Evolutionary conservation across 2,329 filamentous ascomycete species (phyloP).

Genomic region (Alternaria sp.): DNA sequence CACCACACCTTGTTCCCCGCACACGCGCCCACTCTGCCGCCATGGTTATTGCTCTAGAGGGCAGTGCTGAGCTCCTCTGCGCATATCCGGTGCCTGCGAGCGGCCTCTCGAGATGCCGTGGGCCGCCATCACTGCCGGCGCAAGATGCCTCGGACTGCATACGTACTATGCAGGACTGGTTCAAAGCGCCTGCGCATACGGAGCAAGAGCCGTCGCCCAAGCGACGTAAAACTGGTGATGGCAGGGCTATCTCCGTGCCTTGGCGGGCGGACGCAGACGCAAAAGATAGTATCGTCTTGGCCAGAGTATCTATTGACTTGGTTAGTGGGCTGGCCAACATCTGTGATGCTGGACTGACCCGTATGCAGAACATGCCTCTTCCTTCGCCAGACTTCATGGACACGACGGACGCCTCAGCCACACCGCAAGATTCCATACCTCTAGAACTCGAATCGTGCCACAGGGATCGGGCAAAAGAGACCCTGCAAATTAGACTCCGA

Average conservation of each 20-base stretch:
- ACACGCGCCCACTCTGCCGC: background rate
- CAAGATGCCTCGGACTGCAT: constrained; percentile 19
- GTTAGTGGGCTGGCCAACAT: constrained; percentile 19
- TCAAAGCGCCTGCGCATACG: constrained; percentile 13
- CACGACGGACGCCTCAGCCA: background rate
- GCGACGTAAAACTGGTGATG: constrained; percentile 32
- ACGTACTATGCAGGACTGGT: constrained; percentile 20
- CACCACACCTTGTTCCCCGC: background rate
- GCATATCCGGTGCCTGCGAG: background rate
- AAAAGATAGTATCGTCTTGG: constrained; percentile 37
- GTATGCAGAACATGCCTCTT: constrained; percentile 4
- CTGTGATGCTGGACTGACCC: constrained; percentile 6
- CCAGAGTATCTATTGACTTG: constrained; percentile 32
- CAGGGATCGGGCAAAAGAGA: constrained; percentile 2
- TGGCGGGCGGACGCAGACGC: constrained; percentile 14
- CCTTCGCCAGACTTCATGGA: background rate
- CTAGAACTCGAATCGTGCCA: constrained; percentile 34
- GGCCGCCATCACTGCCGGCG: constrained; percentile 1
- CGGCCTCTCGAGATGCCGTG: background rate
- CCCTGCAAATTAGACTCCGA: constrained; percentile 28
- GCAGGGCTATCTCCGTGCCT: background rate
- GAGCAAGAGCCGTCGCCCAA: constrained; percentile 32
- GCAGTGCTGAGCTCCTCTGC: constrained; percentile 22
- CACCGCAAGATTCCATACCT: constrained; percentile 8
- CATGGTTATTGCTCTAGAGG: constrained; percentile 28